Evolutionary conservation across 1,139 yeast species (phyloP).

Genomic region (Blastobotrys arbuscula): DNA sequence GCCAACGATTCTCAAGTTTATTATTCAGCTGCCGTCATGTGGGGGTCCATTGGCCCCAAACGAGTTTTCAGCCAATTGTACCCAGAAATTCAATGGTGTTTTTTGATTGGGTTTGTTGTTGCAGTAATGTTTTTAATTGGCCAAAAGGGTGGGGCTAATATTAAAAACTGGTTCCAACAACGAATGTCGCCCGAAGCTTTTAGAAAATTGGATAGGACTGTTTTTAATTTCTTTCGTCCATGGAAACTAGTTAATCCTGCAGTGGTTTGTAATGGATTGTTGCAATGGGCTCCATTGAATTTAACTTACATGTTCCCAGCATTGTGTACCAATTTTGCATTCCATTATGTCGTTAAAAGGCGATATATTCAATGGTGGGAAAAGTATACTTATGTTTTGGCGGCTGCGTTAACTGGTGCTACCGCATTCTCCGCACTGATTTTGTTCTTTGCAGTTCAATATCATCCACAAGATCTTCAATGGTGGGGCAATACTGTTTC

Average conservation of each 20-base stretch:
- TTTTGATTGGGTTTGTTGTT: conserved; percentile 40
- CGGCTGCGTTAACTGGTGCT: conserved; percentile 57
- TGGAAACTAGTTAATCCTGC: conserved; percentile 42
- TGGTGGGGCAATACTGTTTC: conserved; percentile 60
- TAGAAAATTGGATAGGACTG: conserved; percentile 12
- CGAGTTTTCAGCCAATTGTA: conserved; percentile 46
- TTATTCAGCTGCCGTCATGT: conserved; percentile 51
- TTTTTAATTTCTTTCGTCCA: conserved; percentile 39
- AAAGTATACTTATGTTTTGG: conserved; percentile 48
- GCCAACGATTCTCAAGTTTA: conserved; percentile 39
- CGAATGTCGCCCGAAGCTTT: conserved; percentile 1
- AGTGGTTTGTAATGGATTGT: conserved; percentile 46
- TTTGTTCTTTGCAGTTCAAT: conserved; percentile 52
- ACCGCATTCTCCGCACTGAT: conserved; percentile 34
- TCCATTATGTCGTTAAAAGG: conserved; percentile 49
- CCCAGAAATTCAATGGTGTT: conserved; percentile 44
- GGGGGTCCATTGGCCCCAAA: conserved; percentile 66
- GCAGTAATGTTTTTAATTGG: conserved; percentile 43
- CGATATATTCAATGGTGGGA: conserved; percentile 48
- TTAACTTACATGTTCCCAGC: conserved; percentile 48
- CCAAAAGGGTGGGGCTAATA: conserved; percentile 47
- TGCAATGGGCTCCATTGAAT: conserved; percentile 46
- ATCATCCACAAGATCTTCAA: conserved; percentile 33
- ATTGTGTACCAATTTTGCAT: conserved; percentile 44
- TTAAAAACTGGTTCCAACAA: conserved; percentile 37